Evolutionary conservation across 108 stramenopile species (phyloP).

Genomic region (Pseudonitzschia multiseries): DNA sequence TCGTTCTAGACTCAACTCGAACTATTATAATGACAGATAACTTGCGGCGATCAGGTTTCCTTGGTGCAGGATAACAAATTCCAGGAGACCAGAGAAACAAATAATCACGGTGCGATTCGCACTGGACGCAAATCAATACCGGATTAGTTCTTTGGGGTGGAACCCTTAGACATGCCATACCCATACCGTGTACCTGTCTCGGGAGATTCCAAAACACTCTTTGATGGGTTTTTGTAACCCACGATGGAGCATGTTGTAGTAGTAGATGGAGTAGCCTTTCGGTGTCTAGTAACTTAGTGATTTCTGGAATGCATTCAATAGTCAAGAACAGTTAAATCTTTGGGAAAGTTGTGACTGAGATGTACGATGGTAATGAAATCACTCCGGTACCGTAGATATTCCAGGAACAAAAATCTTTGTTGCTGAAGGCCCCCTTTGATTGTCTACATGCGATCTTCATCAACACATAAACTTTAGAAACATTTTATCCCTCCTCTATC

Average conservation of each 20-base stretch:
- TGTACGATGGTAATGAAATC: no score
- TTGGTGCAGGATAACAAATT: slow-evolving; percentile 67
- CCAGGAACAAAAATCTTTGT: no score
- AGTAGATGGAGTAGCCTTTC: slow-evolving; percentile 16
- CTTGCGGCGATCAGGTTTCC: slow-evolving; percentile 85
- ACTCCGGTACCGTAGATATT: no score
- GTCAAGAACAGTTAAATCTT: neutral
- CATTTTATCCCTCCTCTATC: no score
- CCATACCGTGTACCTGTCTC: neutral
- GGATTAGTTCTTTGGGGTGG: slow-evolving; percentile 4
- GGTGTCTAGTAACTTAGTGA: neutral
- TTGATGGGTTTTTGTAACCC: slow-evolving; percentile 13
- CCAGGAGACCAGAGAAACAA: slow-evolving; percentile 1
- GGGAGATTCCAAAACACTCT: neutral
- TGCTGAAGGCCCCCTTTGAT: no score
- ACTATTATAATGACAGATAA: slow-evolving; percentile 94
- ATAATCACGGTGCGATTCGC: slow-evolving; percentile 12
- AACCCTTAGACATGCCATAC: slow-evolving; percentile 2
- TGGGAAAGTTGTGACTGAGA: neutral
- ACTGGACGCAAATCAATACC: slow-evolving; percentile 13
- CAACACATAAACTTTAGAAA: no score
- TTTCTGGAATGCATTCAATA: slow-evolving; percentile 6
- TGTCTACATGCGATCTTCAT: no score
- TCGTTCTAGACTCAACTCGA: slow-evolving; percentile 89
- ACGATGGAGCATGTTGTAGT: slow-evolving; percentile 1